Evolutionary conservation across 176 grass and related monocot species (phyloP), one percentile per base, ranked within the genome.

Genomic region (Avena eriantha): DNA sequence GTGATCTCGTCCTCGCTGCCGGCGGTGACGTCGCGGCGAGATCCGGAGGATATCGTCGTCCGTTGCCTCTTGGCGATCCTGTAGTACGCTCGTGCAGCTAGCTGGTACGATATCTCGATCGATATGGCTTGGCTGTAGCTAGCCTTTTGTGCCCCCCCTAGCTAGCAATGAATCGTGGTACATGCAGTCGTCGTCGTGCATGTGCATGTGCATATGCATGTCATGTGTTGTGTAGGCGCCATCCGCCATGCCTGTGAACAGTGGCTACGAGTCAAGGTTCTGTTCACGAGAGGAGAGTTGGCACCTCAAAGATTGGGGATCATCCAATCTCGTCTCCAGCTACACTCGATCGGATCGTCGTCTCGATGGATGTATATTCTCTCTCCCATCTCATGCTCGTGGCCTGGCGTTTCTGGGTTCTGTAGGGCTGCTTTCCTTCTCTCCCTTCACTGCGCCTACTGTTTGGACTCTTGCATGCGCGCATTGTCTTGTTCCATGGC

Each of bases 401-500:
- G 34, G n/a, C n/a, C n/a, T n/a, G n/a, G 34, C 34, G 34, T 41
- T 41, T 1, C 36, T 41, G 36, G 36, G 36, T 41, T 41, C 36
- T 41, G 36, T 41, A 41, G 36, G 36, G 36, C 36, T 4, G 1
- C 22, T 49, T 39, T 31, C 59, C 41, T 29, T 51, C 29, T 29
- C 21, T 19, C 3, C 9, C 33, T 34, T 55, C n/a, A 22, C 47
- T n/a, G 29, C 55, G 39, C 61, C 13, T 36, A 54, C 73, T 36
- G 73, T 23, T 85, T 67, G 72, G 57, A 66, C 8, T 19, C 34
- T 46, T 57, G 59, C 63, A 43, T n/a, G 41, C 19, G 57, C 46
- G 72, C 57, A 10, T 54, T 86, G 84, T 86, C 73, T 55, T 43
- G 74, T 79, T 57, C 84, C 22, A 31, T 79, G 75, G 63, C 48